These are phyloP conservation scores for Cyberlindnera nakhonratchasimensis DNA, from an alignment of 805 yeast species.

Conservation along the genomic window DNA sequence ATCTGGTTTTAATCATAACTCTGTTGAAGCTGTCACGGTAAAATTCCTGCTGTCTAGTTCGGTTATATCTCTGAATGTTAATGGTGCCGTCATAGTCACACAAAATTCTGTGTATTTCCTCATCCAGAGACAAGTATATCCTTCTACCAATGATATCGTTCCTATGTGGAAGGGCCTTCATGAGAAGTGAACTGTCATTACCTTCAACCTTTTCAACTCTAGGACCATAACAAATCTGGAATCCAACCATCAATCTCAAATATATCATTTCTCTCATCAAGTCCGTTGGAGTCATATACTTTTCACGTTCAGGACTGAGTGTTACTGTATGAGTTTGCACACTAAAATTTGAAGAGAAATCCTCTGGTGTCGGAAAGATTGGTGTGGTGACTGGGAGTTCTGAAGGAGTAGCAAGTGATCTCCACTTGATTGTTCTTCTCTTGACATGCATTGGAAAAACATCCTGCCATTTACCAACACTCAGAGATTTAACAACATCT, in stretches of 20 bases:
- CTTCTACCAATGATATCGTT: constrained; percentile 51
- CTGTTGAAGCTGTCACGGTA: constrained; percentile 37
- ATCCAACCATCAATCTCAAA: constrained; percentile 77
- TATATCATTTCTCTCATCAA: constrained; percentile 85
- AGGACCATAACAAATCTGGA: constrained; percentile 81
- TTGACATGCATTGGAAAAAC: constrained; percentile 75
- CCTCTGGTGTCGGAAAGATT: constrained; percentile 66
- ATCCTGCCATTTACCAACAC: constrained; percentile 88
- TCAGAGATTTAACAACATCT: constrained; percentile 51
- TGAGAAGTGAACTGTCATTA: constrained; percentile 50
- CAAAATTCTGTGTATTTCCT: constrained; percentile 80
- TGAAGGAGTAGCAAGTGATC: constrained; percentile 90
- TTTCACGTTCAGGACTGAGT: constrained; percentile 54
- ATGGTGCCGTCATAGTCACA: constrained; percentile 70
- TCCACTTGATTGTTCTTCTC: constrained; percentile 80
- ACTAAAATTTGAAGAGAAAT: constrained; percentile 68
- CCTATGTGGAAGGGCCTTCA: constrained; percentile 49
- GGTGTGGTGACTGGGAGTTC: constrained; percentile 81
- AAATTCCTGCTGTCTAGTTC: constrained; percentile 34
- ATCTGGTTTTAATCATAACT: constrained; percentile 71
- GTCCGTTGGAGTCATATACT: constrained; percentile 49
- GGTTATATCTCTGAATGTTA: constrained; percentile 71
- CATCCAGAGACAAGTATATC: constrained; percentile 71
- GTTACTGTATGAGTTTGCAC: constrained; percentile 82
- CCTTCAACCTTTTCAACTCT: constrained; percentile 64